A percentile compares a stretch with the other conserved stretches of the same genome.
Conservation (phyloP, 2,329 filamentous ascomycete species). For the Didymella glomerata region DNA sequence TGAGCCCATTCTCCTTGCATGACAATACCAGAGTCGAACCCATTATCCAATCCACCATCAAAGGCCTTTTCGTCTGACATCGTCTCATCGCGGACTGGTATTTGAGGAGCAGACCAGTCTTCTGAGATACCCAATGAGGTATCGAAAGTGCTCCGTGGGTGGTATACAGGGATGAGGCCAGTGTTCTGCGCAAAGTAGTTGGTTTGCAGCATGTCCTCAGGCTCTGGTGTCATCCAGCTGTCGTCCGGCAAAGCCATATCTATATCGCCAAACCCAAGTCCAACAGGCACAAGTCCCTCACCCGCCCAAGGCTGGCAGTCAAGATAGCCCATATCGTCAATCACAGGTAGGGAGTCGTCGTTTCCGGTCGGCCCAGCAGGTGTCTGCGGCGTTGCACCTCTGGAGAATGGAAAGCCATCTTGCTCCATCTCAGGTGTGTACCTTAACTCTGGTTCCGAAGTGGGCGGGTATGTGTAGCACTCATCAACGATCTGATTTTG, state of each 20-base stretch:
- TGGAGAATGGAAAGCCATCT: constrained; percentile 29
- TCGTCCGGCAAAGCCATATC: constrained; percentile 29
- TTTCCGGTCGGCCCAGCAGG: constrained; percentile 36
- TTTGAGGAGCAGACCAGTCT: neutral
- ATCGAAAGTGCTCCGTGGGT: neutral
- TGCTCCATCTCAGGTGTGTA: constrained; percentile 31
- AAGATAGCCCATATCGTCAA: constrained; percentile 35
- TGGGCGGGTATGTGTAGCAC: constrained; percentile 36
- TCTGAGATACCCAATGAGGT: neutral
- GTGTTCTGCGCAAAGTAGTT: constrained; percentile 9
- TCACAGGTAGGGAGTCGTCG: constrained; percentile 33
- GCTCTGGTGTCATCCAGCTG: constrained; percentile 23
- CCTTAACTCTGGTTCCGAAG: constrained; percentile 34
- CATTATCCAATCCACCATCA: neutral
- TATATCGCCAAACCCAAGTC: constrained; percentile 33
- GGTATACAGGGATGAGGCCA: neutral
- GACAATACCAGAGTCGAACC: constrained; percentile 30
- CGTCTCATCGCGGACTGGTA: neutral
- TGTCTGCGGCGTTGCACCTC: constrained; percentile 43
- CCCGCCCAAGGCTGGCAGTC: constrained; percentile 36
- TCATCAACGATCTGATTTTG: constrained; percentile 35
- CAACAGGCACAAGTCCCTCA: constrained; percentile 32
- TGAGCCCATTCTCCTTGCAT: constrained; percentile 58
- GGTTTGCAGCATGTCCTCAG: constrained; percentile 26
- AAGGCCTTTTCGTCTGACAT: neutral